phyloP scores from a whole-genome alignment of 495 filamentous ascomycete genomes.

The Clavariopsis aquatica region DNA sequence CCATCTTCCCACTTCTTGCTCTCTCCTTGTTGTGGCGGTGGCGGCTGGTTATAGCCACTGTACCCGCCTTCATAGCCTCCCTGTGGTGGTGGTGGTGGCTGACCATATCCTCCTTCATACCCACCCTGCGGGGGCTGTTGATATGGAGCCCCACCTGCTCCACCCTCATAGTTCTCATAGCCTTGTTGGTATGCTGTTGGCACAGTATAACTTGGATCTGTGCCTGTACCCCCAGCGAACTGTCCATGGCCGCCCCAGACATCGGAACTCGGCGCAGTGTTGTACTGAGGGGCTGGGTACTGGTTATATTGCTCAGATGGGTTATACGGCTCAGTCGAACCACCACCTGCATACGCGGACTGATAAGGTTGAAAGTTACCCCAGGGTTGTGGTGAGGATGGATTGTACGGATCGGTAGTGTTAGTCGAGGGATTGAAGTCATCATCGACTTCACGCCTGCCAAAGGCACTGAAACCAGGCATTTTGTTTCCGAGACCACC shows the following conservation, averaged over 20 bases:
- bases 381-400: conserved; percentile 17
- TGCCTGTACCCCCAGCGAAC: conserved; percentile 27
- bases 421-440: not conserved
- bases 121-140: conserved; percentile 19
- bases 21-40: conserved; percentile 10
- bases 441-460: conserved; percentile 14
- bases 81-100: not conserved
- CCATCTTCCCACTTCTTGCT: conserved; percentile 21
- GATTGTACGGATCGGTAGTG: conserved; percentile 6
- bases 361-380: conserved; percentile 34
- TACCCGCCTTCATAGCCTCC: conserved; percentile 12
- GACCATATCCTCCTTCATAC: conserved; percentile 16
- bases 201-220: conserved; percentile 36
- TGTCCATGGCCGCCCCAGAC: conserved; percentile 31
- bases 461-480: conserved; percentile 14
- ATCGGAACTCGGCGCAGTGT: conserved; percentile 7
- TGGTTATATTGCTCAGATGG: conserved; percentile 4
- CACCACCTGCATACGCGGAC: conserved; percentile 25
- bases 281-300: not conserved
- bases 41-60: conserved; percentile 12
- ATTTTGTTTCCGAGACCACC: conserved; percentile 24
- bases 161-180: conserved; percentile 38
- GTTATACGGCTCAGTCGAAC: conserved; percentile 9
- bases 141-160: conserved; percentile 6
- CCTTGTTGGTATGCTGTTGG: conserved; percentile 47